Evolutionary conservation across 305 asterid species (phyloP), one percentile per base, ranked within the genome.

Genomic region (Vinca major): DNA sequence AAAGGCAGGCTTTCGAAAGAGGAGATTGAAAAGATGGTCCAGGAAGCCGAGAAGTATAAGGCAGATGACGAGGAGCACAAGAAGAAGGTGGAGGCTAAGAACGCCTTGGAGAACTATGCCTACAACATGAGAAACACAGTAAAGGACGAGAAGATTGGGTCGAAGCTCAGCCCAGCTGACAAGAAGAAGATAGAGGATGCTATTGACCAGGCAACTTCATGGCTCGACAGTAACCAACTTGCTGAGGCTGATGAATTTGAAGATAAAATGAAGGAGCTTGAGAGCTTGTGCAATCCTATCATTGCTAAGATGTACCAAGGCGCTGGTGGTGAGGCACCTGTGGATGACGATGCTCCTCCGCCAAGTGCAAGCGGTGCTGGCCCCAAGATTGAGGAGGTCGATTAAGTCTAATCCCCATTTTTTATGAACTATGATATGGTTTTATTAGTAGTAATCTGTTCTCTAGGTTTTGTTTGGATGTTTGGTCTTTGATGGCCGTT

Each of bases 371-470:
- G 81, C 43, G 78, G 76, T 48, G 78, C 84, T 36, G 81, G 81
- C 50, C 81, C 81, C 39, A 77, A 77, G 77, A 77, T 77, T 44
- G 81, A 77, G 69, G 81, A 77, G 57, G 81, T 77, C 12, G 81
- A 77, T 41, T 77, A 77, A 73, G 44, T 0, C 21, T 26, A 4
- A 26, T 26, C 33, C 33, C 39, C 5, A 43, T 5, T 20, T 41
- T 5, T 63, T 43, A 41, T 41, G 45, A 41, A 41, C 39, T 41
- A 41, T 7, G 19, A 10, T 10, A 1, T 44, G 8, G 12, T 43
- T 1, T 48, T 47, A 10, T 45, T 7, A 45, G 49, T 10, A 50
- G 40, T 36, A 56, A 0, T 12, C 7, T 56, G 41, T 9, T 21
- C 1, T 21, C 12, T 48, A 16, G 52, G 39, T 63, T 43, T 44